phyloP scores from a whole-genome alignment of 768 basidiomycete genomes.

The Tulasnella sp. region DNA sequence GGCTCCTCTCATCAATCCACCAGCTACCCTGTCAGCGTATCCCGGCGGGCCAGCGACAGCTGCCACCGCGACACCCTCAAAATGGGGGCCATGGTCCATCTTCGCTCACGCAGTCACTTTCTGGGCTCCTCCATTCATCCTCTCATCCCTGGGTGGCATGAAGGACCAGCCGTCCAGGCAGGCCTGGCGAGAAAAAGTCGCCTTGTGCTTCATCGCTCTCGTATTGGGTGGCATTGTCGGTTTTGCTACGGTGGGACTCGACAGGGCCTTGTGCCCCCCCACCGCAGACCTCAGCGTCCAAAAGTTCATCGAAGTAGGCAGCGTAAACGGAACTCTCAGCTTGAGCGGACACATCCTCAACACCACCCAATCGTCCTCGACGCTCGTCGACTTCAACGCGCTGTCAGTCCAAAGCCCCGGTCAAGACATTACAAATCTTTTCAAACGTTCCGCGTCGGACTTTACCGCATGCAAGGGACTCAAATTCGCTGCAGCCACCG shows the following conservation, averaged over 20 bases:
- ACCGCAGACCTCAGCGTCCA: conserved; percentile 33
- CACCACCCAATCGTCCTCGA: conserved; percentile 38
- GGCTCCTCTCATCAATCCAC: conserved; percentile 83
- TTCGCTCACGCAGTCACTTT: conserved; percentile 73
- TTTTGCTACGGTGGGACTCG: conserved; percentile 89
- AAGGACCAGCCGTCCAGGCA: conserved; percentile 66
- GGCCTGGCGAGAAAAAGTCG: conserved; percentile 97
- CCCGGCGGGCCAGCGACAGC: conserved; percentile 30
- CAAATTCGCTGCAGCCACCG: conserved; percentile 55
- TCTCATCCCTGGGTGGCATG: conserved; percentile 65
- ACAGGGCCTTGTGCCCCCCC: conserved; percentile 80
- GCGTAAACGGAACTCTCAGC: conserved; percentile 51
- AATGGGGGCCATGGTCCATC: conserved; percentile 61
- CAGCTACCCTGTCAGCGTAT: conserved; percentile 30
- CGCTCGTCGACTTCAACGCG: conserved; percentile 46
- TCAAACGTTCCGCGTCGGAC: conserved; percentile 54
- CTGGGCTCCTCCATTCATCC: conserved; percentile 77
- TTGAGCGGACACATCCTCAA: conserved; percentile 72
- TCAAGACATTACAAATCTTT: conserved; percentile 82
- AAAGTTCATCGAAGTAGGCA: conserved; percentile 39
- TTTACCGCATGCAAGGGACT: conserved; percentile 55
- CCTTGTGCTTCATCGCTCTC: conserved; percentile 77
- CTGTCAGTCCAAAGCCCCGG: conserved; percentile 51
- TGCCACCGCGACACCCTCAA: conserved; percentile 21
- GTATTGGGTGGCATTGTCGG: conserved; percentile 70